Conservation (phyloP, 2,329 filamentous ascomycete species). For the Sarocladium oryzae region DNA sequence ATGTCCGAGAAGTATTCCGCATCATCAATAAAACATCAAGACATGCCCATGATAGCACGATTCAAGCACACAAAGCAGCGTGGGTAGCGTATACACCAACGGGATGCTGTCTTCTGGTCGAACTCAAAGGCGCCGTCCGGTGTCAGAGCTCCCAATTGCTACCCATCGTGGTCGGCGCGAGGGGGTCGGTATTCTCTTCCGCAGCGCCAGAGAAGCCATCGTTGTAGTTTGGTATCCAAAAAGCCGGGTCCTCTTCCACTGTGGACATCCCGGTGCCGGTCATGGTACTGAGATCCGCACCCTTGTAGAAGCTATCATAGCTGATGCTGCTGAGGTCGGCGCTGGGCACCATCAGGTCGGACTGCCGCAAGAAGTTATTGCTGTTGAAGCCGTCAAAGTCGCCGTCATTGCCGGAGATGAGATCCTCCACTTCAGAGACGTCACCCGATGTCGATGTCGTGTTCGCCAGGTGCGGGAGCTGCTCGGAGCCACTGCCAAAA, state of each 20-base stretch:
- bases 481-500: conserved; percentile 46
- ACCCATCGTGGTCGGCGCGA: conserved; percentile 24
- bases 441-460: conserved; percentile 59
- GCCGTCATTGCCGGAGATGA: conserved; percentile 40
- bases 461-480: conserved; percentile 47
- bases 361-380: conserved; percentile 39
- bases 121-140: too few relatives aligned
- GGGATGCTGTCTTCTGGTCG: not conserved
- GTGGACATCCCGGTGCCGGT: conserved; percentile 37
- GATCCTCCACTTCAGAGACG: conserved; percentile 61
- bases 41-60: not conserved
- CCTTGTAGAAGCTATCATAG: conserved; percentile 50
- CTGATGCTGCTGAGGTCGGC: conserved; percentile 45
- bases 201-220: conserved; percentile 26
- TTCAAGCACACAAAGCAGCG: not conserved
- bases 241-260: conserved; percentile 44
- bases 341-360: conserved; percentile 33
- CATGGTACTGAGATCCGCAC: conserved; percentile 33
- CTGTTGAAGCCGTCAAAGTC: conserved; percentile 42
- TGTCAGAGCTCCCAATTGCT: conserved; percentile 30
- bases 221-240: conserved; percentile 43
- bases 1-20: not conserved
- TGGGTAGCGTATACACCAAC: not conserved
- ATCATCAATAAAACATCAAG: conserved; percentile 4
- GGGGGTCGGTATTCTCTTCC: conserved; percentile 29